Evolutionary conservation across 495 filamentous ascomycete species (phyloP).

Genomic region (Neurospora sp.): DNA sequence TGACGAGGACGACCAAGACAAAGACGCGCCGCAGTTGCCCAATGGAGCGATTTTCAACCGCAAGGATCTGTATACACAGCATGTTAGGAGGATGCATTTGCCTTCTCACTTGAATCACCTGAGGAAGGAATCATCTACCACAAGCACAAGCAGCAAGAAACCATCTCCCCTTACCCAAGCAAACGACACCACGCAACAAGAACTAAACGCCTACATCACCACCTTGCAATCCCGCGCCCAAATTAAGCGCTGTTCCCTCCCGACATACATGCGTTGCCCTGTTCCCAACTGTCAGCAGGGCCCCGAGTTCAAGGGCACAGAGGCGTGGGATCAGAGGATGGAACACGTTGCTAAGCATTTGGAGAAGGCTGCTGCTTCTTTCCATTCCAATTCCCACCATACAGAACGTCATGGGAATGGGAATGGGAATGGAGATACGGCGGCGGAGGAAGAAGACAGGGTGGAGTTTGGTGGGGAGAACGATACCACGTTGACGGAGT

Average conservation of each 20-base stretch:
- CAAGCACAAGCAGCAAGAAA: background rate
- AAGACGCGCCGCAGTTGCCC: conserved; percentile 6
- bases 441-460: conserved; percentile 8
- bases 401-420: too few species aligned
- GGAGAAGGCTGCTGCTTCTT: too few species aligned
- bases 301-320: conserved; percentile 45
- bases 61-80: conserved; percentile 87
- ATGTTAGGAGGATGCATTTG: conserved; percentile 76
- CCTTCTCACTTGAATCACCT: conserved; percentile 34
- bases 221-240: conserved; percentile 49
- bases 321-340: conserved; percentile 74
- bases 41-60: conserved; percentile 71
- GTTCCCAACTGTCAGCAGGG: conserved; percentile 41
- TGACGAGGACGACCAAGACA: too few species aligned
- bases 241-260: conserved; percentile 48
- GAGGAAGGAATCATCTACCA: conserved; percentile 6
- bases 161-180: background rate
- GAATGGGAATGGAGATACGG: too few species aligned
- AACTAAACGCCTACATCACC: conserved; percentile 3
- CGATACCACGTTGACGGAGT: conserved; percentile 32
- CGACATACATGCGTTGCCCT: conserved; percentile 53
- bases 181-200: background rate
- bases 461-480: conserved; percentile 29
- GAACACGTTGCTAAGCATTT: conserved; percentile 73
- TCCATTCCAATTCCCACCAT: too few species aligned